Percentiles rank a stretch among this genome's conserved stretches.
These are phyloP conservation scores for Cystobasidium onofrii DNA, from an alignment of 768 basidiomycete genomes.

Conservation along the genomic window DNA sequence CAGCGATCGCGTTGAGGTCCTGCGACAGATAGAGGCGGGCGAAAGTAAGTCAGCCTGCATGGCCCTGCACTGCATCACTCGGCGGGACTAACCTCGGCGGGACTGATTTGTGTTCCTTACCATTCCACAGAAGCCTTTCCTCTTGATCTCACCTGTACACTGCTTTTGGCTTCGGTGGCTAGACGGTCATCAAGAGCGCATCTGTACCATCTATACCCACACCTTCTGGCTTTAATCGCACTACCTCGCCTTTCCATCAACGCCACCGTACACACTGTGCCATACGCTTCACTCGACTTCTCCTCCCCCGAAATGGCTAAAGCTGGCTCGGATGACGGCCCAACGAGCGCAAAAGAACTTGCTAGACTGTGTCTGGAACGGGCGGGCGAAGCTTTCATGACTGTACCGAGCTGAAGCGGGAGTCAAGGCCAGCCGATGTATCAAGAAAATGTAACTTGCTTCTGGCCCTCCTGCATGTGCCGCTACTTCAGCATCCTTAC, in stretches of 20 bases:
- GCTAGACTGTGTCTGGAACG: not conserved
- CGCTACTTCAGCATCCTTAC: no score
- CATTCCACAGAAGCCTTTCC: conserved; percentile 48
- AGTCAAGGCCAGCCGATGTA: no score
- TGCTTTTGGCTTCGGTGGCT: conserved; percentile 59
- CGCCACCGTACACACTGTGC: not conserved
- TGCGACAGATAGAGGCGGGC: not conserved
- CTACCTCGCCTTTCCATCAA: not conserved
- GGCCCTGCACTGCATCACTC: conserved; percentile 51
- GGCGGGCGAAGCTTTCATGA: not conserved
- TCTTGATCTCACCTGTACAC: conserved; percentile 55
- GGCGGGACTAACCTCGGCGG: no score
- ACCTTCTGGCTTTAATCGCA: conserved; percentile 42
- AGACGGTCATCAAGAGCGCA: conserved; percentile 61
- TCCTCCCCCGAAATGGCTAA: not conserved
- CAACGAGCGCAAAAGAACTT: not conserved
- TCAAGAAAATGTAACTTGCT: no score
- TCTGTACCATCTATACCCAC: conserved; percentile 75
- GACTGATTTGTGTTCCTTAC: no score
- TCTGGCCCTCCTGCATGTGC: no score
- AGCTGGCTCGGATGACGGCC: no score
- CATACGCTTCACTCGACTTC: not conserved
- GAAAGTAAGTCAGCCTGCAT: not conserved
- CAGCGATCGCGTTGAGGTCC: conserved; percentile 50
- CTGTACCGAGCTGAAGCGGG: not conserved